Percentiles rank a stretch among this genome's conserved stretches.
phyloP scores from a whole-genome alignment of 305 asterid species.

The Solanum aculeatissimum region DNA sequence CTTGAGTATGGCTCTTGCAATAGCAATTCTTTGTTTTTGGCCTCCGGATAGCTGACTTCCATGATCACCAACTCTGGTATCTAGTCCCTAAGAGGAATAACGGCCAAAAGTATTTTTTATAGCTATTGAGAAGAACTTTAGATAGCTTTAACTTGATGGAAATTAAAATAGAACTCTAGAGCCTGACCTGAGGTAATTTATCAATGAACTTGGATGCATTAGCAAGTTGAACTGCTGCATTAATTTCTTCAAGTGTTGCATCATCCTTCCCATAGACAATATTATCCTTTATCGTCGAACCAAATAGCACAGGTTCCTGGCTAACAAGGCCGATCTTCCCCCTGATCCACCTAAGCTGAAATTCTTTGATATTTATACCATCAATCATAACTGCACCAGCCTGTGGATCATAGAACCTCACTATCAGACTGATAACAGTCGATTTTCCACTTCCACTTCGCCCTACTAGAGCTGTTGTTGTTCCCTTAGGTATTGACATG shows the following conservation, averaged over 20 bases:
- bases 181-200: slow-evolving; percentile 41
- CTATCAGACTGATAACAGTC: slow-evolving; percentile 39
- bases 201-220: slow-evolving; percentile 53
- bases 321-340: slow-evolving; percentile 58
- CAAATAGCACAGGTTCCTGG: slow-evolving; percentile 61
- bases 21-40: slow-evolving; percentile 58
- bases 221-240: slow-evolving; percentile 39
- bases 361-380: slow-evolving; percentile 52
- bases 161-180: neutral
- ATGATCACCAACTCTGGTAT: slow-evolving; percentile 44
- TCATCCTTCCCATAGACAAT: slow-evolving; percentile 52
- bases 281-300: slow-evolving; percentile 42
- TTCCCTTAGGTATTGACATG: slow-evolving; percentile 32
- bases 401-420: slow-evolving; percentile 73
- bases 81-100: slow-evolving; percentile 29
- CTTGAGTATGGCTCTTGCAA: slow-evolving; percentile 59
- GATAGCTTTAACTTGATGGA: neutral
- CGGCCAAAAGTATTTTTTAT: neutral
- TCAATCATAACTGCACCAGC: slow-evolving; percentile 51
- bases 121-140: neutral
- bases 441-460: slow-evolving; percentile 76
- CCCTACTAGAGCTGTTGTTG: slow-evolving; percentile 55
- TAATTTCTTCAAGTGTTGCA: slow-evolving; percentile 37
- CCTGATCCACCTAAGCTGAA: slow-evolving; percentile 59
- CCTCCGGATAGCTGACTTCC: slow-evolving; percentile 64